Percentiles rank a stretch among this genome's conserved stretches.
These are phyloP conservation scores for Microbotryum saponariae DNA, from an alignment of 1,284 basidiomycete genomes.

Conservation along the genomic window DNA sequence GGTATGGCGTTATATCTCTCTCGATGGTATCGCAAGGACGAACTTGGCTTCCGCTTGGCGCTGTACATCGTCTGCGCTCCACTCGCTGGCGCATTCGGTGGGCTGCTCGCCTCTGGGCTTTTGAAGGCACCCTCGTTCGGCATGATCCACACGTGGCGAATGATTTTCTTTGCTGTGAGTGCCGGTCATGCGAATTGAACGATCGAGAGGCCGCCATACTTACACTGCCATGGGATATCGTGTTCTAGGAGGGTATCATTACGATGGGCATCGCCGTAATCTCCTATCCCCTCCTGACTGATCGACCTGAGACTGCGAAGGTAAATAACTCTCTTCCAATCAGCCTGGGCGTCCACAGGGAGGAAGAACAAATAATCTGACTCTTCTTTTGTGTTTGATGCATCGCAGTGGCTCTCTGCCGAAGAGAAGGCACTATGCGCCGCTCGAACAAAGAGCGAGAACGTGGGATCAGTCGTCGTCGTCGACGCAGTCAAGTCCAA, in stretches of 20 bases:
- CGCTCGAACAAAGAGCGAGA: constrained; percentile 41
- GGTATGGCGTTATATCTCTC: constrained; percentile 37
- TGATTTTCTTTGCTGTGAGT: constrained; percentile 35
- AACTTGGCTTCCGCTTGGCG: constrained; percentile 39
- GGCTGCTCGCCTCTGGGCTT: constrained; percentile 31
- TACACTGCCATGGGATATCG: constrained; percentile 5
- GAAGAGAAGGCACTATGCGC: constrained; percentile 38
- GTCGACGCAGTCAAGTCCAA: constrained; percentile 35
- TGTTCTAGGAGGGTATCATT: constrained; percentile 42
- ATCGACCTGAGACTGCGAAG: constrained; percentile 38
- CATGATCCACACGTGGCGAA: constrained; percentile 27
- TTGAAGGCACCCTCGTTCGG: constrained; percentile 28
- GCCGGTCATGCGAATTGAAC: too few relatives aligned
- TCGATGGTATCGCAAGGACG: constrained; percentile 40
- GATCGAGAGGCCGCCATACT: too few relatives aligned
- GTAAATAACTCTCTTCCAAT: too few relatives aligned
- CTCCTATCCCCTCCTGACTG: constrained; percentile 39
- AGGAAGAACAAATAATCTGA: too few relatives aligned
- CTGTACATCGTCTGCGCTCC: constrained; percentile 27
- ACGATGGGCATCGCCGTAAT: constrained; percentile 39
- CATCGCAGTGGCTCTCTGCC: constrained; percentile 35
- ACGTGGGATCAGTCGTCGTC: constrained; percentile 37
- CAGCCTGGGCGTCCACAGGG: too few relatives aligned
- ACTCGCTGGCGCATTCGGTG: constrained; percentile 37
- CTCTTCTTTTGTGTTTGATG: too few relatives aligned